Base-by-base conservation (phyloP, 2,329 filamentous ascomycete species). In the Helminthosporium solani region DNA sequence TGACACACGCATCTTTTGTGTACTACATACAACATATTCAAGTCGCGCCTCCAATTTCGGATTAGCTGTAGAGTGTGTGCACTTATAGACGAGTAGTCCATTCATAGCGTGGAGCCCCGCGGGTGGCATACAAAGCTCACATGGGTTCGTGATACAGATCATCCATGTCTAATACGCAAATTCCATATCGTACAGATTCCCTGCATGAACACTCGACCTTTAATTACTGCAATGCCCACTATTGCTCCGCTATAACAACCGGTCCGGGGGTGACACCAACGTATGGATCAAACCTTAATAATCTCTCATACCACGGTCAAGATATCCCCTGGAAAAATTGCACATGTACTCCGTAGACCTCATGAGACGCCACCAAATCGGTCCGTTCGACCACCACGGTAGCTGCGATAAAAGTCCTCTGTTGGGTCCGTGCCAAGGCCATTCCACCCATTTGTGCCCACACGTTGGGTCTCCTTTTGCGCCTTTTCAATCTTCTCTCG, bases 341-440 rank as follows among this genome's bases (percentile, higher is more conserved):
- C n/a, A n/a, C 14, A 33, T n/a, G 7, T 7, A n/a, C 15, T 6
- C 14, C 14, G 31, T 8, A 8, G 33, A 19, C 9, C 14, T n/a
- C 14, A 31, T 4, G 28, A 12, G 14, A 31, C 28, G 28, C 28
- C 28, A 7, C 65, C 63, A 46, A 66, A 69, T 23, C 63, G 51
- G 44, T 68, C 65, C 2, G 51, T 54, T 42, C 66, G 43, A 3
- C 59, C 56, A n/a, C 87, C 88, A 76, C 90, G 84, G 73, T 90
- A 95, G 44, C 89, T 95, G 40, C 88, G 82, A 69, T 94, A 95
- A 72, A 97, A 96, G 70, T 90, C 88, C 65, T 96, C 90, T 1
- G 88, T 85, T 14, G 87, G 85, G 64, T 88, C 86, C 47, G 78
- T 82, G 50, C 88, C 86, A 8, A 78, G 74, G 9, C 70, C 73